A percentile compares a stretch with the other conserved stretches of the same genome.
phyloP scores from a whole-genome alignment of 306 rosid genomes.

The Crataegus laevigata region DNA sequence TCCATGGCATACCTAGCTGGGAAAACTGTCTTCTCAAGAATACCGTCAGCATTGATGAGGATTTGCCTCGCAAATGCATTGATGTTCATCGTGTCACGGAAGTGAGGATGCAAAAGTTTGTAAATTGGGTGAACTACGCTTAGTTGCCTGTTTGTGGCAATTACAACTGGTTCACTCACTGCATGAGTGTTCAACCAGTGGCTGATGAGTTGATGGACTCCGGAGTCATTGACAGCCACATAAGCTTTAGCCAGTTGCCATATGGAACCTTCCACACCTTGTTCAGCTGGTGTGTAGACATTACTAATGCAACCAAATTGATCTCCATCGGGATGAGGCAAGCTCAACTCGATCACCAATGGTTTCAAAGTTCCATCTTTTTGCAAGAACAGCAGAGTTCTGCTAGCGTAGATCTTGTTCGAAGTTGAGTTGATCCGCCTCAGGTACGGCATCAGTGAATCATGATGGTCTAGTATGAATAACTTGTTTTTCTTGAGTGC shows the following conservation, averaged over 20 bases:
- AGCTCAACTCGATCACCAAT: constrained; percentile 56
- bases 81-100: constrained; percentile 50
- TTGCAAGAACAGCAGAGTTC: constrained; percentile 60
- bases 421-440: constrained; percentile 36
- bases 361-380: constrained; percentile 69
- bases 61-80: constrained; percentile 43
- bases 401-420: constrained; percentile 44
- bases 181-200: constrained; percentile 80
- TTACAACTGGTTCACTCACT: constrained; percentile 62
- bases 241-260: constrained; percentile 78
- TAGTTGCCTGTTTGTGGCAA: constrained; percentile 44
- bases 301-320: constrained; percentile 37
- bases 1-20: constrained; percentile 42
- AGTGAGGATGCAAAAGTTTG: constrained; percentile 46
- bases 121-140: constrained; percentile 41
- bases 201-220: constrained; percentile 66
- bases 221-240: constrained; percentile 56
- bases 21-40: constrained; percentile 38
- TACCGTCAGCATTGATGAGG: constrained; percentile 40
- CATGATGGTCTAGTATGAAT: constrained; percentile 65
- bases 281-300: constrained; percentile 42
- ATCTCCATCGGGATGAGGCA: constrained; percentile 49
- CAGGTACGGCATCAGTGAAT: constrained; percentile 49
- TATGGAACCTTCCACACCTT: constrained; percentile 46
- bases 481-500: constrained; percentile 45